Evolutionary conservation across 352 stramenopile genomes (phyloP), one percentile per base, ranked within the genome.

Genomic region (Globisporangium perplexum): DNA sequence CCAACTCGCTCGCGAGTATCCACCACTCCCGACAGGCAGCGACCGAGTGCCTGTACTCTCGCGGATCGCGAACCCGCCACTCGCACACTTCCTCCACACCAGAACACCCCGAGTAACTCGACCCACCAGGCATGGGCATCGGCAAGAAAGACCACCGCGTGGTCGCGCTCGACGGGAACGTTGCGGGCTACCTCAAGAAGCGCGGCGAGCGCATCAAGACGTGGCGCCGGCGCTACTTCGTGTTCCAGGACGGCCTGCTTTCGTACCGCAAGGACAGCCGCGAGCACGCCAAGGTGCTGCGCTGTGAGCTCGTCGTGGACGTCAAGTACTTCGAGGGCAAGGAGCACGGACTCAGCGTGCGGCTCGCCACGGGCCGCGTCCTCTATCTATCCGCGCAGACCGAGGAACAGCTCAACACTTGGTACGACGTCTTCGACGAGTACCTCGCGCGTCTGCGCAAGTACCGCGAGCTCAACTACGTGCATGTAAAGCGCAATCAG

Each of bases 141-240:
- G 33, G 42, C 47, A 52, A 20, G 41, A 33, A 46, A 14, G 62
- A 75, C 31, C 45, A 65, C 23, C 63, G 60, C 43, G 74, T 88
- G 7, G 49, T 85, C 39, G 62, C 74, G 14, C 72, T 86, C 20
- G 69, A 85, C 48, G 76, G 74, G 55, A 83, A 86, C 61, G 75
- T 75, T 24, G 77, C 87, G 55, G 81, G 81, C 48, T 89, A 75
- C 55, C 63, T 91, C 30, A 33, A 68, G 6, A 91, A 91, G 59
- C 73, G 83, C 26, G 76, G 80, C 20, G 72, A 72, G 18, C 76
- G 70, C 58, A 59, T 91, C 57, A 88, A 88, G 65, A 91, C 68
- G 45, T 91, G 80, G 80, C 82, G 86, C 39, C 77, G 72, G 33
- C 77, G 81, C 45, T 91, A 86, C 63, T 91, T 91, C 54, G 74